Conservation (phyloP, 202 grass and related monocot species). For the Elaeis oleifera region DNA sequence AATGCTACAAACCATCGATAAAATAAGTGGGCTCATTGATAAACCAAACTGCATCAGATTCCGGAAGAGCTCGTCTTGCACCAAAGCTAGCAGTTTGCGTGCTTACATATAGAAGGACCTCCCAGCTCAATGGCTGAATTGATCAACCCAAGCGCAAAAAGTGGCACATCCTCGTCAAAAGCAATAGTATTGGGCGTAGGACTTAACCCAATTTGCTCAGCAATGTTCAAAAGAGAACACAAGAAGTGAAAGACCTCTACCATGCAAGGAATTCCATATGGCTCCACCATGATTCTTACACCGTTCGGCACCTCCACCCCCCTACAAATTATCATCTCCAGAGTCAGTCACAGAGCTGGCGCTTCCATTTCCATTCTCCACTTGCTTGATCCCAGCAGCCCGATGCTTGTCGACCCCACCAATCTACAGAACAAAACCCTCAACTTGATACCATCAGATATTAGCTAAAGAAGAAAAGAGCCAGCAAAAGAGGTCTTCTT, state of each 20-base stretch:
- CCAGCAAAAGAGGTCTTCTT: too few species aligned
- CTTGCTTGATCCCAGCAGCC: slow-evolving; percentile 56
- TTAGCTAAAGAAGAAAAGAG: slow-evolving; percentile 5
- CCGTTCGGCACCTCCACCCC: slow-evolving; percentile 32
- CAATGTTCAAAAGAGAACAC: slow-evolving; percentile 90
- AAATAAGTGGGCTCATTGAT: slow-evolving; percentile 89
- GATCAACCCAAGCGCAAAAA: slow-evolving; percentile 91
- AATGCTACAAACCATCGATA: slow-evolving; percentile 78
- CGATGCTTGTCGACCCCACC: slow-evolving; percentile 56
- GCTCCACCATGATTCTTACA: slow-evolving; percentile 42
- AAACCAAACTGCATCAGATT: slow-evolving; percentile 95
- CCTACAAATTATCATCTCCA: slow-evolving; percentile 30
- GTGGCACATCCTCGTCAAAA: slow-evolving; percentile 90
- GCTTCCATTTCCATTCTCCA: slow-evolving; percentile 42
- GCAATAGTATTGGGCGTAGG: slow-evolving; percentile 67
- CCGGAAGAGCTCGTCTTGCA: slow-evolving; percentile 84
- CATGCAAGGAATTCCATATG: slow-evolving; percentile 78
- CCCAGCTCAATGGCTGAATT: slow-evolving; percentile 80
- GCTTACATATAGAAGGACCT: slow-evolving; percentile 44
- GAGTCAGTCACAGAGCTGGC: neutral
- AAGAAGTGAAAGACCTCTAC: slow-evolving; percentile 97
- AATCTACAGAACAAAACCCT: slow-evolving; percentile 43
- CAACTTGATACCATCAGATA: slow-evolving; percentile 18
- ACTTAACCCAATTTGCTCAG: slow-evolving; percentile 70
- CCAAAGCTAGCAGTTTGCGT: slow-evolving; percentile 56